Base-by-base conservation (phyloP, 148 eudicot species). In the Rhododendron molle region DNA sequence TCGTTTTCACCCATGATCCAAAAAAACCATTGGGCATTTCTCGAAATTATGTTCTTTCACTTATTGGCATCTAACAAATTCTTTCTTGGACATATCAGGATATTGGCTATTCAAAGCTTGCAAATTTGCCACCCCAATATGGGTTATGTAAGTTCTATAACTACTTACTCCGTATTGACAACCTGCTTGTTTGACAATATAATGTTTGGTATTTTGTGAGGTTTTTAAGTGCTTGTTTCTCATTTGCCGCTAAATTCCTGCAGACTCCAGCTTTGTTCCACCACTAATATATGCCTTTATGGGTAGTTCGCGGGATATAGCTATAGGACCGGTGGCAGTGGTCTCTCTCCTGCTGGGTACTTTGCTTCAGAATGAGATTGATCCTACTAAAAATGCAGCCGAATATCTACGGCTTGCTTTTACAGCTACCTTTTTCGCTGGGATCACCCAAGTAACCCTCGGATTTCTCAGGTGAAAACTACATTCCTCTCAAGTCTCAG, bases 301-400 rank as follows among this genome's bases (percentile, higher is more conserved):
- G 96, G 96, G 96, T 74, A 93, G 98, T 62, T 95, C 96, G 18
- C 89, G 95, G 87, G 98, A 95, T 87, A 93, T 95, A n/a, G 98
- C 96, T 47, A 94, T 95, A 36, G 98, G 98, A 76, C 98, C 98
- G 0, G 98, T 95, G 49, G 94, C 98, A 60, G 95, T 95, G 36
- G 96, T 93, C 28, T 95, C 96, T 43, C 91, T 95, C 5, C 86
- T 95, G 72, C 78, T 95, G 12, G 92, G 93, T 15, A 89, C 94
- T 54, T 83, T 93, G 47, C 88, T 95, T 73, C 90, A 89, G 83
- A 82, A 83, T 20, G 93, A 92, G 87, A 81, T 93, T 15, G 96
- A 95, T 86, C 95, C 94, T 44, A 69, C 80, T 30, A 84, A 62
- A 62, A 86, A 95, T 86, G 74, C 92, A 0, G 58, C 40, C 3